phyloP scores from a whole-genome alignment of 257 asterid genomes.

The Linderniella brevidens region DNA sequence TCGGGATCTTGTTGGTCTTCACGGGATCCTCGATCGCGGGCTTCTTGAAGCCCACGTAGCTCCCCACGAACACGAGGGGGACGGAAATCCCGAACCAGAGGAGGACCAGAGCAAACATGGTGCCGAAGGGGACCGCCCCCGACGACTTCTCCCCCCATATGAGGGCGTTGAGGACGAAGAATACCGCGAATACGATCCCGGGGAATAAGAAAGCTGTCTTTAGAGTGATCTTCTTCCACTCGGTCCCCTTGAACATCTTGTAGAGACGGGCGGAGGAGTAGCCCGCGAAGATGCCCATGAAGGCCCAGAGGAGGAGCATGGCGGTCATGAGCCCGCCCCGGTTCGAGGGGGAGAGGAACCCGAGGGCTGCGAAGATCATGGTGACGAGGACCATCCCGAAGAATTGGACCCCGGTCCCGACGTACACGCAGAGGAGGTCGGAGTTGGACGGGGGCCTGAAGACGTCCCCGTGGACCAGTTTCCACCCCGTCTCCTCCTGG shows the following conservation, averaged over 20 bases:
- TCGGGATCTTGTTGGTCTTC: conserved; percentile 56
- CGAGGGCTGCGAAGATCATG: conserved; percentile 69
- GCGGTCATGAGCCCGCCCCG: conserved; percentile 84
- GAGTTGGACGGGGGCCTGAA: conserved; percentile 75
- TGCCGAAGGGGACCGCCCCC: conserved; percentile 69
- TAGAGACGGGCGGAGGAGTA: conserved; percentile 65
- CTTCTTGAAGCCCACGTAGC: conserved; percentile 50
- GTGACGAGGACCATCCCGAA: conserved; percentile 70
- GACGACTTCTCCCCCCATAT: conserved; percentile 72
- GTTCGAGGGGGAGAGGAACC: conserved; percentile 82
- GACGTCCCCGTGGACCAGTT: conserved; percentile 76
- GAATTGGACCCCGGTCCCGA: conserved; percentile 80
- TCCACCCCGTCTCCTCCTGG: conserved; percentile 75
- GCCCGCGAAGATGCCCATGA: conserved; percentile 79
- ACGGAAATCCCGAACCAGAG: conserved; percentile 64
- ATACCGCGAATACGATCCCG: conserved; percentile 36
- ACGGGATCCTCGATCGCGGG: conserved; percentile 59
- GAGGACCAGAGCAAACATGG: conserved; percentile 52
- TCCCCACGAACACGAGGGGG: conserved; percentile 57
- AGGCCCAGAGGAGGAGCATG: conserved; percentile 72
- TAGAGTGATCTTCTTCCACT: conserved; percentile 71
- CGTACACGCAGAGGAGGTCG: conserved; percentile 57
- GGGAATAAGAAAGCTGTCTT: conserved; percentile 65
- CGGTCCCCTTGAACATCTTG: conserved; percentile 78
- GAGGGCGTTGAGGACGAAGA: conserved; percentile 55